A percentile compares a stretch with the other conserved stretches of the same genome.
Conservation (phyloP, 2,329 filamentous ascomycete genomes). For the Penicillium sp. region DNA sequence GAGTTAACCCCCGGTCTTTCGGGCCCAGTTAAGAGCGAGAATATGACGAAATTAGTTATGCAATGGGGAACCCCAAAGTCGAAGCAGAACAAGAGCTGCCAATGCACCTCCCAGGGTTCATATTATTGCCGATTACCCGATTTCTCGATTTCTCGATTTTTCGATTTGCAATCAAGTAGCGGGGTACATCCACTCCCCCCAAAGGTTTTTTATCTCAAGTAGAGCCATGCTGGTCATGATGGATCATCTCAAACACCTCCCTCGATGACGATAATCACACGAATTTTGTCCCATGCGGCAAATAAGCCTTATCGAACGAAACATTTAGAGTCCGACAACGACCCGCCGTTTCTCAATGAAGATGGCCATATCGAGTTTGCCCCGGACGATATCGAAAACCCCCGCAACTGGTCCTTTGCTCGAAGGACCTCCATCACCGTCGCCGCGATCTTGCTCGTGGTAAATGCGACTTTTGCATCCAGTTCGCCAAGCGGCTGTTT, state of each 20-base stretch:
- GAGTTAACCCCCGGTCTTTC: not conserved
- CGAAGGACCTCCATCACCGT: constrained; percentile 36
- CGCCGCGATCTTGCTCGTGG: constrained; percentile 38
- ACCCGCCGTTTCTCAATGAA: constrained; percentile 50
- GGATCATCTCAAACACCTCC: not conserved
- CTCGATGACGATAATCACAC: constrained; percentile 46
- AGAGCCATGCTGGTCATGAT: no score
- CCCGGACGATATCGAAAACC: constrained; percentile 59
- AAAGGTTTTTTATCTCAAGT: no score
- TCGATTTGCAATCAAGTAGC: no score
- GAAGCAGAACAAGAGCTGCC: no score
- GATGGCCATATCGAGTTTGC: constrained; percentile 58
- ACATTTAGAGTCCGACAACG: constrained; percentile 36
- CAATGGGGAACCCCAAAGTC: no score
- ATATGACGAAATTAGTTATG: not conserved
- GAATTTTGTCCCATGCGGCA: constrained; percentile 55
- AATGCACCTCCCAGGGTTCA: no score
- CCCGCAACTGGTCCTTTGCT: constrained; percentile 61
- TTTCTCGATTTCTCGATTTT: not conserved
- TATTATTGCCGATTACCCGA: no score
- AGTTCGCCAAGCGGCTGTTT: constrained; percentile 46
- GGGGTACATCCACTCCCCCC: no score
- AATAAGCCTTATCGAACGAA: constrained; percentile 58
- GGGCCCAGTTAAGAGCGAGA: not conserved
- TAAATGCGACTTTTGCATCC: constrained; percentile 61